These are phyloP conservation scores for Juncus inflexus DNA, from an alignment of 176 grass and related monocot species.

Conservation along the genomic window DNA sequence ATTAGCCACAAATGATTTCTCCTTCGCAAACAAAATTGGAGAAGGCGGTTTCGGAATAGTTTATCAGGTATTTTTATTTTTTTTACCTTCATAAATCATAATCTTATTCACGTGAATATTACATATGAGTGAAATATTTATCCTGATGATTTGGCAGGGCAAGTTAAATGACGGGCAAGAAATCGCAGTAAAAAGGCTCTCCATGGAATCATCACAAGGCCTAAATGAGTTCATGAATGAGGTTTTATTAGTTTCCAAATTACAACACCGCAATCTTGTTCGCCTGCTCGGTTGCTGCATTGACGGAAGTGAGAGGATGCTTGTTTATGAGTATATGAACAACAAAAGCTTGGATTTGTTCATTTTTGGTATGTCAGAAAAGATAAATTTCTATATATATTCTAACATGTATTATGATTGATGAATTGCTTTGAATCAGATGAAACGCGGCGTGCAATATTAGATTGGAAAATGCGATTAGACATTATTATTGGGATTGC, in stretches of 20 bases:
- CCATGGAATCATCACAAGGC: slow-evolving; percentile 27
- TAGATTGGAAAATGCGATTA: slow-evolving; percentile 23
- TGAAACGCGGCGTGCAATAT: not conserved
- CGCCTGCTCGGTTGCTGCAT: slow-evolving; percentile 54
- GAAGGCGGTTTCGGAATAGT: slow-evolving; percentile 48
- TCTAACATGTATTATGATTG: not conserved
- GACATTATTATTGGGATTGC: slow-evolving; percentile 24
- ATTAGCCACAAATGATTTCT: slow-evolving; percentile 37
- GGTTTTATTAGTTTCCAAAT: slow-evolving; percentile 47
- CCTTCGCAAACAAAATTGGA: slow-evolving; percentile 35
- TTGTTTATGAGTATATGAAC: slow-evolving; percentile 55
- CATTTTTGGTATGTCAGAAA: slow-evolving; percentile 36
- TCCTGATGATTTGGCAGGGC: slow-evolving; percentile 28
- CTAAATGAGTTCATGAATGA: slow-evolving; percentile 60
- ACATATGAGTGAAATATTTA: not conserved
- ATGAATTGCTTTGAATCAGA: slow-evolving; percentile 1
- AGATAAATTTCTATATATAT: not conserved
- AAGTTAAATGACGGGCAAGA: slow-evolving; percentile 39
- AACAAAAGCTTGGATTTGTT: slow-evolving; percentile 58
- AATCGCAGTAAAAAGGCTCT: slow-evolving; percentile 49
- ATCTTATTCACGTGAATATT: slow-evolving; percentile 1
- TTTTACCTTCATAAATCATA: not conserved
- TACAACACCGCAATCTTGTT: slow-evolving; percentile 65
- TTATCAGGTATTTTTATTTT: slow-evolving; percentile 36
- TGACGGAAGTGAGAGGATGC: slow-evolving; percentile 35